phyloP scores from a whole-genome alignment of 1,139 yeast species.

The Suhomyces yuchorum region DNA sequence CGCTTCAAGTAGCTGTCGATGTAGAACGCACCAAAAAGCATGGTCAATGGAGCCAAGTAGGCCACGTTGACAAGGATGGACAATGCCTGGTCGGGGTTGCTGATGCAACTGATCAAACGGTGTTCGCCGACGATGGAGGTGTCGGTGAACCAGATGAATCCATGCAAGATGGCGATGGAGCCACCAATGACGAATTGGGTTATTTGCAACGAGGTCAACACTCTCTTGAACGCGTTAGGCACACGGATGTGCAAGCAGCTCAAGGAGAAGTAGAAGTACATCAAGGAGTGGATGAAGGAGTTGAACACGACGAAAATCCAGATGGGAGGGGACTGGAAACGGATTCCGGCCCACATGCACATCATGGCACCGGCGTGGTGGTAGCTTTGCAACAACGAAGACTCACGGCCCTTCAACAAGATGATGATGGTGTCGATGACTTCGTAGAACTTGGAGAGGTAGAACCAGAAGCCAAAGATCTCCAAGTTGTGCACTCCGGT shows the following conservation, averaged over 20 bases:
- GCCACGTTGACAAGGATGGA: conserved; percentile 64
- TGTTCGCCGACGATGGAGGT: conserved; percentile 24
- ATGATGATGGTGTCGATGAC: conserved; percentile 70
- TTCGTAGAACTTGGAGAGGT: conserved; percentile 72
- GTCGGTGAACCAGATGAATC: conserved; percentile 63
- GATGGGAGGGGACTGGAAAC: conserved; percentile 73
- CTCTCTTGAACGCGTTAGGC: conserved; percentile 59
- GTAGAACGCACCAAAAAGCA: conserved; percentile 69
- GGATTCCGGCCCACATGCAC: conserved; percentile 81
- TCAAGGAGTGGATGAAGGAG: conserved; percentile 73
- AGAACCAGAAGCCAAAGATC: conserved; percentile 67
- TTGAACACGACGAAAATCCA: conserved; percentile 83
- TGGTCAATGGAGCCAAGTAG: conserved; percentile 71
- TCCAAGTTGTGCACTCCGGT: conserved; percentile 49
- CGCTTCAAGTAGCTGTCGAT: conserved; percentile 58
- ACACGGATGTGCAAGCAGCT: conserved; percentile 63
- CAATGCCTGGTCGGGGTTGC: conserved; percentile 62
- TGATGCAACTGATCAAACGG: conserved; percentile 53
- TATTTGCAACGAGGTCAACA: conserved; percentile 69
- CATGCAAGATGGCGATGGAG: conserved; percentile 61
- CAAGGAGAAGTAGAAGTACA: conserved; percentile 73
- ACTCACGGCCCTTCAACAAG: conserved; percentile 67
- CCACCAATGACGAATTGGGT: conserved; percentile 74
- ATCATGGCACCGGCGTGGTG: conserved; percentile 85
- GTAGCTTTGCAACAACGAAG: conserved; percentile 70